Percentiles rank a stretch among this genome's conserved stretches.
Conservation (phyloP, 106 monocot genomes). For the Dendrobium catenatum region DNA sequence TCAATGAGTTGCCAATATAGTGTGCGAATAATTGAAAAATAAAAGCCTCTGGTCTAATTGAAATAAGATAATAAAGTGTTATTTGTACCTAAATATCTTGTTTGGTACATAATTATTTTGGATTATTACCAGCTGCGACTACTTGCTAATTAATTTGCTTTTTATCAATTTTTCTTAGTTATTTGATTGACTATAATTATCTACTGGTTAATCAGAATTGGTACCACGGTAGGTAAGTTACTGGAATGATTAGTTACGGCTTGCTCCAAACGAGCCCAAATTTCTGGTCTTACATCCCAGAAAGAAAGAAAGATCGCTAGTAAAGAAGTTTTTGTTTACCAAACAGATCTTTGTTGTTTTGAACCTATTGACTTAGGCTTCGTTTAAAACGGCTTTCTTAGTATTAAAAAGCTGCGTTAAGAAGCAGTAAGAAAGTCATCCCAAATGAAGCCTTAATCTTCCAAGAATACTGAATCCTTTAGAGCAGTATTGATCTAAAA, state of each 20-base stretch:
- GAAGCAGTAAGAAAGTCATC: too few species aligned
- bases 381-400: too few species aligned
- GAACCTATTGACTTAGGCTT: neutral
- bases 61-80: too few species aligned
- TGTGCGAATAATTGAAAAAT: too few species aligned
- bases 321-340: neutral
- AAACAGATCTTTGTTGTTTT: neutral
- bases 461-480: neutral
- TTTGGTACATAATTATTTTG: neutral
- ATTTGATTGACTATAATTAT: neutral
- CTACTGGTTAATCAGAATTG: neutral
- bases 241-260: neutral
- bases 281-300: neutral
- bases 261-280: neutral
- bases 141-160: neutral
- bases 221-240: neutral
- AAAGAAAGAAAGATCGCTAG: neutral
- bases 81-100: too few species aligned
- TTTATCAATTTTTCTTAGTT: neutral
- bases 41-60: too few species aligned
- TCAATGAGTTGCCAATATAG: too few species aligned
- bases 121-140: too few species aligned
- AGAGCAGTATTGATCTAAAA: too few species aligned
- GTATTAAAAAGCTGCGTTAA: too few species aligned
- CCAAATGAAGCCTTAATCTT: neutral